A percentile compares a stretch with the other conserved stretches of the same genome.
Evolutionary conservation across 140 eudicot species (phyloP).

Genomic region (Artemisia princeps): DNA sequence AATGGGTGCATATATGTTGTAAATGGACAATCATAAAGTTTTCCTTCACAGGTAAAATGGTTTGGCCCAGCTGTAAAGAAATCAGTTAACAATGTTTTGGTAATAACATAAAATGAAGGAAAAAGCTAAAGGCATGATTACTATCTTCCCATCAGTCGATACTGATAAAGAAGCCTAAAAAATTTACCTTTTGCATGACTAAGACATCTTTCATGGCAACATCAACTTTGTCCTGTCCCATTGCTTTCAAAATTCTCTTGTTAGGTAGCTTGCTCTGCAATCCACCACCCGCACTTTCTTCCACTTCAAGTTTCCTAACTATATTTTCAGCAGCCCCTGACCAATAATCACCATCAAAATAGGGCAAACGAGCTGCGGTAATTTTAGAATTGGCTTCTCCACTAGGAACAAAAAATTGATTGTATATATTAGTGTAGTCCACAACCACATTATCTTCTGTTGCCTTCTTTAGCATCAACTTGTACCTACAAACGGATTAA

Average conservation of each 20-base stretch:
- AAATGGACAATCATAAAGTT: constrained; percentile 61
- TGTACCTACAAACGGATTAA: constrained; percentile 49
- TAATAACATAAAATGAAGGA: neutral
- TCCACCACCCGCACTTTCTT: constrained; percentile 38
- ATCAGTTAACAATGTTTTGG: neutral
- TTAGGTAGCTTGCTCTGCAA: constrained; percentile 41
- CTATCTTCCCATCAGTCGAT: neutral
- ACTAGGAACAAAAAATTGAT: constrained; percentile 50
- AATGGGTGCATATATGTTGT: constrained; percentile 50
- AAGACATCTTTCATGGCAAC: constrained; percentile 56
- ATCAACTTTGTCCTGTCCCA: constrained; percentile 59
- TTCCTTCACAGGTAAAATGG: constrained; percentile 52
- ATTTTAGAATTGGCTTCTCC: constrained; percentile 42
- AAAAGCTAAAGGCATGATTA: neutral
- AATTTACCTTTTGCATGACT: constrained; percentile 68
- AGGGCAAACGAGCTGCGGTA: constrained; percentile 83
- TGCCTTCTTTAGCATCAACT: constrained; percentile 63
- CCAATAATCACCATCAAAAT: constrained; percentile 88
- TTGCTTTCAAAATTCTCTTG: constrained; percentile 59
- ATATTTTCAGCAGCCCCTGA: constrained; percentile 55
- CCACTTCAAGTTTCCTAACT: constrained; percentile 42
- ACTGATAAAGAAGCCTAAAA: constrained; percentile 2
- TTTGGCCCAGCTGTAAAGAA: constrained; percentile 54
- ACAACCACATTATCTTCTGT: constrained; percentile 48
- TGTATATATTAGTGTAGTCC: constrained; percentile 54